Evolutionary conservation across 2,329 filamentous ascomycete genomes (phyloP), one percentile per base, ranked within the genome.

Genomic region (Cladosporium sp.): DNA sequence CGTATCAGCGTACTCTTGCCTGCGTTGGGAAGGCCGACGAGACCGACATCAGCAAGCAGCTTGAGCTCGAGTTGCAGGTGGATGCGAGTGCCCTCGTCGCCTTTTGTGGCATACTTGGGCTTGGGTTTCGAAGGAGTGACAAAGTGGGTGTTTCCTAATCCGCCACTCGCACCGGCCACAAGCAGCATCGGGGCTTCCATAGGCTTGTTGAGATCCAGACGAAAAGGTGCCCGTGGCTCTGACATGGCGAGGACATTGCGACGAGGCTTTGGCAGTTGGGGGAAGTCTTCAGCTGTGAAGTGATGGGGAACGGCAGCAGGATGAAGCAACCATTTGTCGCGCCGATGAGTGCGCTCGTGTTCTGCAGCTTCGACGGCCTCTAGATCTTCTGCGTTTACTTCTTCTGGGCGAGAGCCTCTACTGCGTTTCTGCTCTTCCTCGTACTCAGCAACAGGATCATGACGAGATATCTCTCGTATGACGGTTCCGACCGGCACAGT

Each of bases 11-110:
- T 97, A 65, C 88, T 95, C 71, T 99, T 99, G 7, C 93, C 93
- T 4, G 92, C 93, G 67, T 99, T 99, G 1, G 93, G 93, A 13
- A 97, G 80, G 1, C 93, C 93, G 13, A 99, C 93, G 2, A 99
- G 79, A 0, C 93, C 93, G 7, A 99, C 86, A 69, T 99, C 93
- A 4, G 93, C 93, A 36, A 99, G 83, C 8, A 99, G 80, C 75
- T 96, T 97, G 55, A 99, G 79, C 68, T 99, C 93, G 12, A 99
- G 79, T 64, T 95, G 85, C 30, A 99, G 73, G 42, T 85, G 83
- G 63, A 99, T 75, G 34, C 81, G 84, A 61, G 93, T 82, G 32
- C 89, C 88, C 11, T 80, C 76, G 58, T 95, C 89, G 37, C 93
- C 93, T 58, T 84, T 87, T 1, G 90, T 96, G 5, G 92, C 93